phyloP scores from a whole-genome alignment of 179 eudicot species.

The Corrigiola litoralis region DNA sequence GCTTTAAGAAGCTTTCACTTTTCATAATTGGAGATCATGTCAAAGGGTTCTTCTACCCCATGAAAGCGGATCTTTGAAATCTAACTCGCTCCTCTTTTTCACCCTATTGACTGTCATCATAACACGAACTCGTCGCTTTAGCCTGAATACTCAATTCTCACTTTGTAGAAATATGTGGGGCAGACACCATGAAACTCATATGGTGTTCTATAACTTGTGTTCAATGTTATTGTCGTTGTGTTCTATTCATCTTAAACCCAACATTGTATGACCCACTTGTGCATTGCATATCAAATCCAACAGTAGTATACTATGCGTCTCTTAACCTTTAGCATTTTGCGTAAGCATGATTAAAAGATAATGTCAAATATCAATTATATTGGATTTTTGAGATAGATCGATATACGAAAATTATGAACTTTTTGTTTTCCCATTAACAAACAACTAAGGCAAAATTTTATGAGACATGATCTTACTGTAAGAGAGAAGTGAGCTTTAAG shows the following conservation, averaged over 20 bases:
- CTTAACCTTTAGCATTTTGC: not conserved
- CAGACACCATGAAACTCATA: not conserved
- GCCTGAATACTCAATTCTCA: not conserved
- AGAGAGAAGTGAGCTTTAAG: no score
- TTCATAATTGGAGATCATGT: constrained; percentile 18
- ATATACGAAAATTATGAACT: no score
- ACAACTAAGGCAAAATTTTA: no score
- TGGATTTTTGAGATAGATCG: no score
- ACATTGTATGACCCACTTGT: not conserved
- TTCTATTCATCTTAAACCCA: not conserved
- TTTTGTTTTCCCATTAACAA: no score
- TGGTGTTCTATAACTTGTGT: no score
- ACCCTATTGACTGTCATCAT: constrained; percentile 20
- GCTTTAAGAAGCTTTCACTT: constrained; percentile 27
- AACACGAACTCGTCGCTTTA: not conserved
- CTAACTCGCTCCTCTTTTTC: not conserved
- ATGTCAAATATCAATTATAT: not conserved
- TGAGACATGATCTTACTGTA: no score
- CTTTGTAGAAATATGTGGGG: not conserved
- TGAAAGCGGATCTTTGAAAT: constrained; percentile 10
- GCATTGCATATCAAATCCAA: not conserved
- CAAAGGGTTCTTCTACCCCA: not conserved
- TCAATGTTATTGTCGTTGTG: not conserved
- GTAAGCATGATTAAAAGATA: constrained; percentile 16
- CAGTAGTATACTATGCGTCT: not conserved